Base-by-base conservation (phyloP, 148 eudicot species). In the Chenopodium suecicum region DNA sequence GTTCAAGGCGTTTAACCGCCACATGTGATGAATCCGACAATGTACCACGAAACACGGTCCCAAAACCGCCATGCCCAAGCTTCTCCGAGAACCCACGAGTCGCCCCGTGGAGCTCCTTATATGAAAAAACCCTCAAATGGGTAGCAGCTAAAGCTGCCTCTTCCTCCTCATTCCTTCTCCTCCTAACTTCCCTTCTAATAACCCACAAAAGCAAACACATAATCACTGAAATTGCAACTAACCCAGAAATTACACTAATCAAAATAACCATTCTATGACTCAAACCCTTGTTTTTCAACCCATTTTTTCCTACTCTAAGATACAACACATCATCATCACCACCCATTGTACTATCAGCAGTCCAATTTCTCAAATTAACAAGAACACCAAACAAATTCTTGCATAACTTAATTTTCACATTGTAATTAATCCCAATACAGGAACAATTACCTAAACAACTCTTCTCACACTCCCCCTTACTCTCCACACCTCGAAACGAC, bases 51-150 rank as follows among this genome's bases (percentile, higher is more conserved):
- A 92, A 92, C 12, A 93, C 98, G 0, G 91, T 88, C 56, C 98
- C 98, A 31, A 93, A 93, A 37, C 98, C 98, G 0, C 98, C 98
- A 25, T 91, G 95, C 13, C 97, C 97, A 4, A 93, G 83, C 82
- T 93, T 91, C 86, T 90, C 97, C 1, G 97, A 90, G 84, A 93
- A 93, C 22, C 93, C 95, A 60, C 84, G 86, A 2, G 95, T 93
- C 2, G 91, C 95, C 4, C 85, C 79, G 62, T 90, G 88, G 32
- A 93, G 95, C 92, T 93, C 97, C 73, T 91, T 91, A 79, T 89
- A 92, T 7, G 94, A 82, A 67, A 90, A 92, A 6, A 91, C 94
- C 85, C 77, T 90, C 81, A 94, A 84, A 86, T 92, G 93, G 1
- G 92, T 89, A 2, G 91, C 90, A 17, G 89, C 86, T 47, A 91